Evolutionary conservation across 2,329 filamentous ascomycete genomes (phyloP), one percentile per base, ranked within the genome.

Genomic region (Calonectria pteridis): DNA sequence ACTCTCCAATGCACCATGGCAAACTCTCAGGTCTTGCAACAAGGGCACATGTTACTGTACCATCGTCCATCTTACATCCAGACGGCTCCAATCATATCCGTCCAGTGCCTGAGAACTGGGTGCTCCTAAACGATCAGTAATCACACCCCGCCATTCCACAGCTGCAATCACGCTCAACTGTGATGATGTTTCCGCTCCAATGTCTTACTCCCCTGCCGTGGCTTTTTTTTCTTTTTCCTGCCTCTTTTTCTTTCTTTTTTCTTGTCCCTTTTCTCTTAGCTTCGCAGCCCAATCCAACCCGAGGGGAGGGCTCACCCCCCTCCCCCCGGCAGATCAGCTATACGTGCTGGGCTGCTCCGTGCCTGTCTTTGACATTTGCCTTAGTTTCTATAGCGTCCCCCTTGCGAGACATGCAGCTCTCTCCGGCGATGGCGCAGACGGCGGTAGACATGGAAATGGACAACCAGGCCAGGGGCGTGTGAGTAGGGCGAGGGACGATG

Each of bases 381-480:
- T 59, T 72, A 65, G 43, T 33, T 71, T 71, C 63, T 72, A 55
- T 74, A 73, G 71, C 72, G 64, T 63, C 71, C 73, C 69, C 69
- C 59, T 70, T 67, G 66, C 66, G 71, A 79, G 77, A 80, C 78
- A 79, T 77, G 71, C 78, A 55, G 71, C 71, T 46, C 43, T 46
- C 55, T 40, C 66, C 53, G 66, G 13, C 58, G 58, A 71, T 73
- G 62, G 58, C 68, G 53, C 69, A 53, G 72, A 58, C 67, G 62
- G 59, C 71, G 55, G 49, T 51, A 20, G 37, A 51, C 28, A n/a
- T 58, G 33, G 53, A 31, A 59, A 46, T 55, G 55, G 28, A 67
- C 43, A 63, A 37, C 63, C 64, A 59, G 53, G 33, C 3, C 23
- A n/a, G 28, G 35, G 23, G 50, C 23, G 65, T 29, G 49, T 14